Conservation (phyloP, 1,139 yeast species). For the Maudiozyma humilis region DNA sequence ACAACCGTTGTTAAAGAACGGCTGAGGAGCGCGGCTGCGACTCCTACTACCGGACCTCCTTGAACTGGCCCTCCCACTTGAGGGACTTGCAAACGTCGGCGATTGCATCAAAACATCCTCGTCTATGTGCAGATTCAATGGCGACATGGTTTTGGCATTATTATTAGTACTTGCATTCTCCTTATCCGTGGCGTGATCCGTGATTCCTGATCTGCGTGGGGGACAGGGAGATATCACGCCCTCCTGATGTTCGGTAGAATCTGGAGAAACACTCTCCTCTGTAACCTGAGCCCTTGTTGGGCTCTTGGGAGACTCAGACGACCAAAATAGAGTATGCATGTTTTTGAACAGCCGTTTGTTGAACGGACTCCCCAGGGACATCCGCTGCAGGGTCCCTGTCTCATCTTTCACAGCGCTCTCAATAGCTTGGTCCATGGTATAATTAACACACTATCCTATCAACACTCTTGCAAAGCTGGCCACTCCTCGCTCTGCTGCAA, state of each 20-base stretch:
- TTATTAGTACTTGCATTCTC: background rate
- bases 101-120: slow-evolving; percentile 1
- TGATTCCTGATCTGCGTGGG: background rate
- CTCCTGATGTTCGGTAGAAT: background rate
- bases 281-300: background rate
- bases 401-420: slow-evolving; percentile 4
- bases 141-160: background rate
- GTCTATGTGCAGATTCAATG: background rate
- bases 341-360: slow-evolving; percentile 9
- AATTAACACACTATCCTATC: too few species aligned
- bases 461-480: too few species aligned
- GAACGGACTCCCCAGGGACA: slow-evolving; percentile 10
- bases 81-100: slow-evolving; percentile 1
- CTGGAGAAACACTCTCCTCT: background rate
- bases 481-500: too few species aligned
- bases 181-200: background rate
- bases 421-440: background rate
- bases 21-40: background rate
- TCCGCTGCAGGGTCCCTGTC: background rate
- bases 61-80: background rate
- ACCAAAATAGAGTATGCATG: slow-evolving; percentile 8
- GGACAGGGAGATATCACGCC: background rate
- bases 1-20: background rate
- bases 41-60: background rate
- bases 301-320: background rate